These are phyloP conservation scores for Penicillium hesseltinei DNA, from an alignment of 2,329 filamentous ascomycete species.

Conservation along the genomic window DNA sequence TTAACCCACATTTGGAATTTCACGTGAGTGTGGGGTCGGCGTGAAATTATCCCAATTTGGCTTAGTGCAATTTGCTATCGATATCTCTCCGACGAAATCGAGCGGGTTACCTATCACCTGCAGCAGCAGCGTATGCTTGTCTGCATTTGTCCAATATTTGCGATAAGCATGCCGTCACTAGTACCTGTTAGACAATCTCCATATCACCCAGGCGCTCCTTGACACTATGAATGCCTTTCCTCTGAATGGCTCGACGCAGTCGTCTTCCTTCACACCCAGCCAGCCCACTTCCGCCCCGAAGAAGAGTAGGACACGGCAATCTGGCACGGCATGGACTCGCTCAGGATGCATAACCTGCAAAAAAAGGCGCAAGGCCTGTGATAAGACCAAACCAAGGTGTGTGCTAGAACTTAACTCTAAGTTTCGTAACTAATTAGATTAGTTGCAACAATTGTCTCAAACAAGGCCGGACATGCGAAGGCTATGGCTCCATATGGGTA, in stretches of 20 bases:
- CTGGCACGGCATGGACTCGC: slow-evolving; percentile 37
- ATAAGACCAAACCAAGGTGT: slow-evolving; percentile 39
- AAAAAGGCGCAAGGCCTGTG: slow-evolving; percentile 38
- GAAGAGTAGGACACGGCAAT: slow-evolving; percentile 26
- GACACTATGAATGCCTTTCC: slow-evolving; percentile 11
- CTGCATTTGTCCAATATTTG: slow-evolving; percentile 4
- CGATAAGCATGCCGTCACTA: slow-evolving; percentile 10
- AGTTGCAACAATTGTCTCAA: slow-evolving; percentile 33
- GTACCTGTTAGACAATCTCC: background rate
- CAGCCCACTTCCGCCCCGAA: slow-evolving; percentile 14
- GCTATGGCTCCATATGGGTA: slow-evolving; percentile 40
- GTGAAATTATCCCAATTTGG: slow-evolving; percentile 23
- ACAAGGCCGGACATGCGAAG: slow-evolving; percentile 37
- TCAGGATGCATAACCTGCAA: slow-evolving; percentile 44
- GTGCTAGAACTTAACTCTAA: background rate
- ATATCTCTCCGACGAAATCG: slow-evolving; percentile 17
- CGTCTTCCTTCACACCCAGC: slow-evolving; percentile 1
- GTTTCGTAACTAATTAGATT: background rate
- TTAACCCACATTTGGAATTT: slow-evolving; percentile 3
- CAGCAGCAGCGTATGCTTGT: slow-evolving; percentile 3
- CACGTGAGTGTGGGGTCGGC: slow-evolving; percentile 18
- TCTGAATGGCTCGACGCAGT: slow-evolving; percentile 10
- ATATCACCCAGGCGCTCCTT: background rate
- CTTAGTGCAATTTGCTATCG: slow-evolving; percentile 22
- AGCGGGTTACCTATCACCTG: background rate